Base-by-base conservation (phyloP, 2,329 filamentous ascomycete species). In the Monosporascus cannonballus region DNA sequence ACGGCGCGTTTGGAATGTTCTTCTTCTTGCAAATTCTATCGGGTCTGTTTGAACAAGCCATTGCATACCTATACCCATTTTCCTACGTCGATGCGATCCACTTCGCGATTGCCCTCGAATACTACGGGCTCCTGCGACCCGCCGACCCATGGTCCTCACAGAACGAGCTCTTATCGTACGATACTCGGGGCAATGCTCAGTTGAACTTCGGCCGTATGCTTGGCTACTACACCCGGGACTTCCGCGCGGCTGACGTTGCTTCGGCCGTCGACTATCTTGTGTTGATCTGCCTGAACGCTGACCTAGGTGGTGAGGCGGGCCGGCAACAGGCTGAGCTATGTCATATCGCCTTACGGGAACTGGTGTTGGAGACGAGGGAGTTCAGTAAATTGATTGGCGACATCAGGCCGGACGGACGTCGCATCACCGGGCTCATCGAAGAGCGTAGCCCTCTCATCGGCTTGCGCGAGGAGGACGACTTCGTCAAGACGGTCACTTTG, bases 331-430 rank as follows among this genome's bases (percentile, higher is more conserved):
- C 85, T 50, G 83, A 81, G 47, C 81, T 96, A 38, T 97, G 93
- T 71, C 90, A 96, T 69, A 90, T 96, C 70, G 93, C 91, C 6
- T 77, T 99, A 53, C 89, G 92, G 37, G 94, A 97, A 70, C 84
- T 97, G 52, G 91, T 96, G 25, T 79, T 99, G n/a, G 94, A 99
- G 73, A 96, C 92, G 20, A 85, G 93, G 59, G 94, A 99, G 67
- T 99, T 97, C 70, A 93, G 92, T 64, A 89, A 90, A 64, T 77
- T 99, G 15, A 84, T 99, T 48, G 94, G 95, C 50, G 95, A 99
- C 67, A 91, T 99, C 62, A 83, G 85, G 54, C 83, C 84, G 2
- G 90, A 97, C 66, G 94, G 94, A 22, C 86, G 84, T 56, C 86
- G 92, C 54, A 90, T 96, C 60, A 84, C 83, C 53, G 94, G 94